These are phyloP conservation scores for Hypsizygus marmoreus DNA, from an alignment of 768 basidiomycete species.

Conservation along the genomic window DNA sequence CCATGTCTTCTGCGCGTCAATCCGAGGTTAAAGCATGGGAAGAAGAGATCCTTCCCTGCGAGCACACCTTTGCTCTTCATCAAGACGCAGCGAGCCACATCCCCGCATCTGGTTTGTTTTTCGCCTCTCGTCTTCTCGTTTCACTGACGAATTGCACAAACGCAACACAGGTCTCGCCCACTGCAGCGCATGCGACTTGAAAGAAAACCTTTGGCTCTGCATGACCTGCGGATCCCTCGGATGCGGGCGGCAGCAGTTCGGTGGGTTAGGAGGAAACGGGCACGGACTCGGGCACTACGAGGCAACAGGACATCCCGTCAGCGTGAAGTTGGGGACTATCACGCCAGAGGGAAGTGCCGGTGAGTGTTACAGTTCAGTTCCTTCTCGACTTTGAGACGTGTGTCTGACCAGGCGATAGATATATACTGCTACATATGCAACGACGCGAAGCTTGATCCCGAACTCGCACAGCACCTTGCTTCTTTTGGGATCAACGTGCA, in stretches of 20 bases:
- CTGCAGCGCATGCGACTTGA: slow-evolving; percentile 82
- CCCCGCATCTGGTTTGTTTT: slow-evolving; percentile 49
- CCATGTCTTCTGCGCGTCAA: slow-evolving; percentile 87
- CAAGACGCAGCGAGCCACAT: slow-evolving; percentile 49
- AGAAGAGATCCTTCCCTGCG: slow-evolving; percentile 87
- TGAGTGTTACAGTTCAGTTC: slow-evolving; percentile 32
- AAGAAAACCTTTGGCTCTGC: slow-evolving; percentile 94
- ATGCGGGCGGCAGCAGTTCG: slow-evolving; percentile 86
- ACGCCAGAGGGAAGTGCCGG: slow-evolving; percentile 93
- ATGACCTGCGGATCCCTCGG: slow-evolving; percentile 87
- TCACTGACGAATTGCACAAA: neutral
- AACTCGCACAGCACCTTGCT: slow-evolving; percentile 69
- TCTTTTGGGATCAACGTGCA: slow-evolving; percentile 88
- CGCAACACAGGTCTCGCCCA: slow-evolving; percentile 66
- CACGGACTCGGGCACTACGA: slow-evolving; percentile 84
- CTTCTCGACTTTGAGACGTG: neutral
- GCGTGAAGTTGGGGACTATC: slow-evolving; percentile 95
- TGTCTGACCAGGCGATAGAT: slow-evolving; percentile 46
- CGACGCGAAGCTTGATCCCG: slow-evolving; percentile 78
- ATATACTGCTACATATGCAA: slow-evolving; percentile 93
- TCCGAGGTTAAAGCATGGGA: slow-evolving; percentile 98
- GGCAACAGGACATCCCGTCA: slow-evolving; percentile 71
- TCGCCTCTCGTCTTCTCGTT: slow-evolving; percentile 4
- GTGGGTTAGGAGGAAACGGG: slow-evolving; percentile 82
- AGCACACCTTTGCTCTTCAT: slow-evolving; percentile 63